These are phyloP conservation scores for Ampelomyces quisqualis DNA, from an alignment of 2,329 filamentous ascomycete genomes.

Conservation along the genomic window DNA sequence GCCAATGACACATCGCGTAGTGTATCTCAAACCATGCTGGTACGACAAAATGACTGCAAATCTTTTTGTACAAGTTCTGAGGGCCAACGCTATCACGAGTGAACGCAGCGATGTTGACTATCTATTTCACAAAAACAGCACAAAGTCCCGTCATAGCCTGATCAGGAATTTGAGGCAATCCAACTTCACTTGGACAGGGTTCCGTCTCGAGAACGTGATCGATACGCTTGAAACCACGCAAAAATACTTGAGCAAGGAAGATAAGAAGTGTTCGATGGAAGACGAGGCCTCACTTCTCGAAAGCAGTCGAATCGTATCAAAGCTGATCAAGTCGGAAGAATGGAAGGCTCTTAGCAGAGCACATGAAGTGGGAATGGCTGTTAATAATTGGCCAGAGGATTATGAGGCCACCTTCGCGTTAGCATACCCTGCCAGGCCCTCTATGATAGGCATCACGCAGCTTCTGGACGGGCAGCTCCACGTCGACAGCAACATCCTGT, in stretches of 20 bases:
- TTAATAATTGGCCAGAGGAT: slow-evolving; percentile 65
- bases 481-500: slow-evolving; percentile 46
- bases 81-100: slow-evolving; percentile 84
- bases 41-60: slow-evolving; percentile 84
- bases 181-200: slow-evolving; percentile 84
- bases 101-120: slow-evolving; percentile 83
- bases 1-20: slow-evolving; percentile 67
- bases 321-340: slow-evolving; percentile 60
- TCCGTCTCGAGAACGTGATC: slow-evolving; percentile 62
- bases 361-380: slow-evolving; percentile 76
- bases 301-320: slow-evolving; percentile 65
- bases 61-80: slow-evolving; percentile 79
- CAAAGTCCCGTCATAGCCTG: slow-evolving; percentile 64
- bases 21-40: slow-evolving; percentile 76
- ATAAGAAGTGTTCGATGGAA: slow-evolving; percentile 58
- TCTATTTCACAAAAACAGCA: slow-evolving; percentile 78
- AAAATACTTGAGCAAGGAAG: slow-evolving; percentile 65
- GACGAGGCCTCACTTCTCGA: slow-evolving; percentile 64
- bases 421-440: slow-evolving; percentile 46
- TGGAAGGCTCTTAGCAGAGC: slow-evolving; percentile 68
- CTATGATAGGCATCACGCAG: slow-evolving; percentile 60
- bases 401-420: slow-evolving; percentile 69
- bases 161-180: slow-evolving; percentile 79
- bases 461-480: slow-evolving; percentile 58
- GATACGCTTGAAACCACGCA: slow-evolving; percentile 66